These are phyloP conservation scores for Sordariomycetes sp. DNA, from an alignment of 2,329 filamentous ascomycete genomes.

Conservation along the genomic window DNA sequence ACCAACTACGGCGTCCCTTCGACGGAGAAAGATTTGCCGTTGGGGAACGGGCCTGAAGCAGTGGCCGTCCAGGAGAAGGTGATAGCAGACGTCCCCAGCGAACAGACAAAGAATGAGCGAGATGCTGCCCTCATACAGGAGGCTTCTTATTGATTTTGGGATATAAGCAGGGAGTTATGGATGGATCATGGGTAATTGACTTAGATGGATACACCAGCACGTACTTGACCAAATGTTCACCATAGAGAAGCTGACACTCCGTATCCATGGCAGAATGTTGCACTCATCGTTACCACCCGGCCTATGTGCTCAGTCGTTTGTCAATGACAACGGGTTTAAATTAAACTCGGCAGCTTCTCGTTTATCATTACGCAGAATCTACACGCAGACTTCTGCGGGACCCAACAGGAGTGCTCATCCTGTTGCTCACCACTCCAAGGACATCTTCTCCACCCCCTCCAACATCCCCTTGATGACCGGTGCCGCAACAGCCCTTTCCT, in stretches of 20 bases:
- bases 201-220: neutral
- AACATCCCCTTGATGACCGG: conserved; percentile 23
- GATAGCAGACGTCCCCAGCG: no score
- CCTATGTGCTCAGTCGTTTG: no score
- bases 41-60: neutral
- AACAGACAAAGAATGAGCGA: no score
- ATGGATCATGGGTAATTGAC: neutral
- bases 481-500: conserved; percentile 22
- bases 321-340: no score
- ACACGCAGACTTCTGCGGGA: neutral
- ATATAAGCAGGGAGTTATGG: neutral
- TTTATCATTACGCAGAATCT: no score
- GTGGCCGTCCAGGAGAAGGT: neutral
- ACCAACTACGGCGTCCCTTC: no score
- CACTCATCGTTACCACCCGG: no score
- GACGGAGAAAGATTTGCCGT: no score
- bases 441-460: conserved; percentile 13
- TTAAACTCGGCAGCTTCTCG: no score
- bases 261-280: no score
- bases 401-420: neutral
- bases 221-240: no score
- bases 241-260: no score
- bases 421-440: conserved; percentile 24
- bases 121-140: neutral
- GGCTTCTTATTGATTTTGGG: neutral